Conservation (phyloP, 768 basidiomycete genomes). For the Pleurotus eryngii region DNA sequence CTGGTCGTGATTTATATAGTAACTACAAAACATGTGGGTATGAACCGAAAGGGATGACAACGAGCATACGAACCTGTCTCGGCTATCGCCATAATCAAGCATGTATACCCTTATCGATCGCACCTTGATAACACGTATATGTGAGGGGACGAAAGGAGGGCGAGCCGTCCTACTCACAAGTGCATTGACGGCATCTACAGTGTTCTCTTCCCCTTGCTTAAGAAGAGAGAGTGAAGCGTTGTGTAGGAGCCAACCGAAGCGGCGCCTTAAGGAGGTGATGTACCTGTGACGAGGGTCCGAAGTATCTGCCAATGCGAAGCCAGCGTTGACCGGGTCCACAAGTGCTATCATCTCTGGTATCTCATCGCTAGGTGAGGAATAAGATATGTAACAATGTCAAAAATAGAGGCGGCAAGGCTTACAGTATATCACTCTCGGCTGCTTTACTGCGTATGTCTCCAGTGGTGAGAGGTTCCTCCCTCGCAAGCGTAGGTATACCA, state of each 20-base stretch:
- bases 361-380: slow-evolving; percentile 47
- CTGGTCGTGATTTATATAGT: slow-evolving; percentile 53
- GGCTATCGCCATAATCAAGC: slow-evolving; percentile 73
- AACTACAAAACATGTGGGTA: slow-evolving; percentile 30
- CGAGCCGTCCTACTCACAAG: slow-evolving; percentile 40
- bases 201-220: slow-evolving; percentile 76
- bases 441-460: slow-evolving; percentile 43
- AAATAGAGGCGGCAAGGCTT: slow-evolving; percentile 17
- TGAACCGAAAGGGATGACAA: neutral
- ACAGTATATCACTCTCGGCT: slow-evolving; percentile 68
- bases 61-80: slow-evolving; percentile 38
- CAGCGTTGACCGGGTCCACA: slow-evolving; percentile 56
- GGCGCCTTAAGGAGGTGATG: slow-evolving; percentile 49
- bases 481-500: slow-evolving; percentile 66
- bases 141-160: neutral
- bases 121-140: slow-evolving; percentile 35
- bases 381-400: neutral
- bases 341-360: slow-evolving; percentile 76
- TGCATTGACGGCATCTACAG: slow-evolving; percentile 76
- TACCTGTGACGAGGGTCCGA: slow-evolving; percentile 64
- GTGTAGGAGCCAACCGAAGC: slow-evolving; percentile 71
- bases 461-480: slow-evolving; percentile 42
- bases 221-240: slow-evolving; percentile 63
- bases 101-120: slow-evolving; percentile 68
- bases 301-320: slow-evolving; percentile 65